Evolutionary conservation across 2,329 filamentous ascomycete species (phyloP), one percentile per base, ranked within the genome.

Genomic region (Arthrinium phaeospermum): DNA sequence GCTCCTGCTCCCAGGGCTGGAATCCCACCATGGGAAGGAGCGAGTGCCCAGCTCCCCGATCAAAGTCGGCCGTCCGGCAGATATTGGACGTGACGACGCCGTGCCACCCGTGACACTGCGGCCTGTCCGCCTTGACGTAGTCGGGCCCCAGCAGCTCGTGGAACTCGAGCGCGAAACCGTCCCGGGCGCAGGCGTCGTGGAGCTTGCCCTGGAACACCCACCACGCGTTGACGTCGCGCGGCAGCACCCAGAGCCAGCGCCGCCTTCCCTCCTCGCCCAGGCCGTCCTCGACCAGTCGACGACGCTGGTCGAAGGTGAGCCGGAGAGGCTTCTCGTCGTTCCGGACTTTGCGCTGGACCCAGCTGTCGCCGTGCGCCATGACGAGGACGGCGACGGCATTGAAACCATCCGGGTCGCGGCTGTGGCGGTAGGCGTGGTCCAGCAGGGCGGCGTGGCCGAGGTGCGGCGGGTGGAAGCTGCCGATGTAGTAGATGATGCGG

Each of bases 401-500:
- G 53, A 61, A 61, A 27, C 30, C 30, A 6, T 16, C 7, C 2
- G 53, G 30, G 22, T 24, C 12, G 6, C 22, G 46, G 27, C 41
- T 61, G 57, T 81, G 76, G 0, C 72, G 67, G 47, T 79, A 78
- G 12, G 78, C 77, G 70, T 82, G 76, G 0, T 72, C 70, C 0
- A 84, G 77, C 4, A 83, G 77, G 0, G 80, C 72, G 0, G 79
- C 64, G 67, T 84, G 82, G 0, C 82, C 81, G 7, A 72, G 75
- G 69, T 83, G 81, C 19, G 82, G 81, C 0, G 82, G 82, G 70
- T 84, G 83, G 75, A 83, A 83, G 13, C 78, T 79, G 0, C 82
- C 82, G 0, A 81, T 81, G 70, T 77, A 83, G 1, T 83, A 30
- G 1, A 84, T 73, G n/a, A 83, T 77, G 12, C 71, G 73, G 69